Conservation (phyloP, 306 rosid species). For the Erythrophleum fordii region DNA sequence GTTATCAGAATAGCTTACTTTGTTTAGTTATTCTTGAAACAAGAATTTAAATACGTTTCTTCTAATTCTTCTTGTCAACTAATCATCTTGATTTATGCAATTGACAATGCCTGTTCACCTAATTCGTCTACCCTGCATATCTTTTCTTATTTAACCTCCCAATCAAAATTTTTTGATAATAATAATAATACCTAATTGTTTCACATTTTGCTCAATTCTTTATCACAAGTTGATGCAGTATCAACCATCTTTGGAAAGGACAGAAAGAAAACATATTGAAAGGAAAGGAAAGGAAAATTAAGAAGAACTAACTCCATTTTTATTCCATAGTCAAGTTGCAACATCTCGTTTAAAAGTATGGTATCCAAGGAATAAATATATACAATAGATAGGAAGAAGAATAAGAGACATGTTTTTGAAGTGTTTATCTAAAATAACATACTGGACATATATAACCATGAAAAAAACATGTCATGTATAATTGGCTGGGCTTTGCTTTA, state of each 20-base stretch:
- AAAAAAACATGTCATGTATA: background rate
- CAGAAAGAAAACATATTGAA: background rate
- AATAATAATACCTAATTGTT: background rate
- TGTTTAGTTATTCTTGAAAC: background rate
- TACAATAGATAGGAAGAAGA: too few relatives aligned
- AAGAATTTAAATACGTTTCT: background rate
- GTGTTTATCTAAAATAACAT: background rate
- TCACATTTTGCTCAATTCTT: background rate
- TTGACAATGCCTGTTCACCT: background rate
- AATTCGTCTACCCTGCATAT: background rate
- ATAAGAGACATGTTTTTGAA: too few relatives aligned
- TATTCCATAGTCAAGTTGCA: background rate
- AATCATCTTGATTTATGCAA: background rate
- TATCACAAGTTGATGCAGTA: background rate
- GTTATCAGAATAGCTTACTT: background rate
- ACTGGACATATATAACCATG: background rate
- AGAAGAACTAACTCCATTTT: background rate
- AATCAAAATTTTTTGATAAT: background rate
- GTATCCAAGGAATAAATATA: background rate
- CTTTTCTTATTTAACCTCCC: background rate
- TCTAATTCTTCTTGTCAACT: background rate
- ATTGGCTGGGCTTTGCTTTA: background rate
- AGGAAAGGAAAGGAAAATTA: background rate
- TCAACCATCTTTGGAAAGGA: background rate
- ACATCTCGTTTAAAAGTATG: too few relatives aligned